Percentiles rank a stretch among this genome's conserved stretches.
Evolutionary conservation across 441 rosid genomes (phyloP).

Genomic region (Jatropha multifida): DNA sequence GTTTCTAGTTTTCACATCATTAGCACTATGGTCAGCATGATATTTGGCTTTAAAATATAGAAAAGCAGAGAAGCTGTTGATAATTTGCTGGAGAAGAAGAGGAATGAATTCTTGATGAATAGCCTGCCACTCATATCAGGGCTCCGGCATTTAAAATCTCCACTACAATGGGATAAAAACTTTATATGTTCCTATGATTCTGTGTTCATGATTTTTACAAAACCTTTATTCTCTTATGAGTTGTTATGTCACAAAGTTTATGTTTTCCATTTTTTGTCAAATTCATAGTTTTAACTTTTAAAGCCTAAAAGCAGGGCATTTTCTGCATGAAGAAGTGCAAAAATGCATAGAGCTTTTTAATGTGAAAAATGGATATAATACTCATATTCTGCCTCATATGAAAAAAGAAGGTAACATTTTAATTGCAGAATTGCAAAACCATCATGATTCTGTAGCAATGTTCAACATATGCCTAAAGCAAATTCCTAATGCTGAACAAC

Average conservation of each 20-base stretch:
- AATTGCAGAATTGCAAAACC: neutral
- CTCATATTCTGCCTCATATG: neutral
- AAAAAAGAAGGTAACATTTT: neutral
- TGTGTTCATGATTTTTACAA: neutral
- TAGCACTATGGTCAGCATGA: neutral
- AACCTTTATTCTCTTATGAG: neutral
- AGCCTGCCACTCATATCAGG: neutral
- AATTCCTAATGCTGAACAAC: conserved; percentile 1
- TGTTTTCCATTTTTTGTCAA: neutral
- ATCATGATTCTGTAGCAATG: neutral
- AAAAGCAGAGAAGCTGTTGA: neutral
- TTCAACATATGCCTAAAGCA: neutral
- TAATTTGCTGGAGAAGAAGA: neutral
- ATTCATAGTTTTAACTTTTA: neutral
- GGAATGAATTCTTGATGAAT: neutral
- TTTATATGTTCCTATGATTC: too few relatives aligned
- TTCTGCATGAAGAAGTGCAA: neutral
- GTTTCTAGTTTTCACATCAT: neutral
- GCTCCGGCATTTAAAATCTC: neutral
- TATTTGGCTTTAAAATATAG: neutral
- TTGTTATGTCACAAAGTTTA: neutral
- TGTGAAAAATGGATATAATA: neutral
- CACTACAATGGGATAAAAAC: neutral
- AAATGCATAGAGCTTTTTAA: neutral
- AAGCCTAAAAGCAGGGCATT: neutral